Evolutionary conservation across 164 flowering plant species (phyloP).

Genomic region (Taxillus chinensis): DNA sequence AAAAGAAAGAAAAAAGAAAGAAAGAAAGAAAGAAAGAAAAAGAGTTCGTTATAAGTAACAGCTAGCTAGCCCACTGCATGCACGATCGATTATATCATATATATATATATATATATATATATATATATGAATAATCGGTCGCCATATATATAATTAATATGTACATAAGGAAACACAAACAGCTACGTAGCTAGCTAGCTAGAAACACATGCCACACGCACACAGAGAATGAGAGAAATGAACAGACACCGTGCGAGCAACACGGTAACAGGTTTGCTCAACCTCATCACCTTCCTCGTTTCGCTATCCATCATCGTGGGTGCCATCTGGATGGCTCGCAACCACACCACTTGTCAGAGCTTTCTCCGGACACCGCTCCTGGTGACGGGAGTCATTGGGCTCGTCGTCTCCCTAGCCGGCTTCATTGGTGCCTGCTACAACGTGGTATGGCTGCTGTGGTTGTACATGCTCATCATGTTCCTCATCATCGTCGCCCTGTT

Average conservation of each 20-base stretch:
- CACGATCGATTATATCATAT: too few species aligned
- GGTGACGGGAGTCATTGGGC: slow-evolving; percentile 59
- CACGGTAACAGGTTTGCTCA: slow-evolving; percentile 78
- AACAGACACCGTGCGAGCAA: slow-evolving; percentile 59
- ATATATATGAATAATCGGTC: too few species aligned
- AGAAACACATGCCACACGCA: too few species aligned
- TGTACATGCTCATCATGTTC: slow-evolving; percentile 68
- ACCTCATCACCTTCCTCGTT: slow-evolving; percentile 75
- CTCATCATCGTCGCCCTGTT: slow-evolving; percentile 51
- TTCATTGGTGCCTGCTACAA: slow-evolving; percentile 90
- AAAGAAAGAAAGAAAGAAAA: too few species aligned
- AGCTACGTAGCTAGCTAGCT: too few species aligned
- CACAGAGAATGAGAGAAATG: neutral
- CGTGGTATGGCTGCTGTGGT: slow-evolving; percentile 84
- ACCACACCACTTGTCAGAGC: slow-evolving; percentile 60
- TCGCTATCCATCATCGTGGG: slow-evolving; percentile 90
- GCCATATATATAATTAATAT: too few species aligned
- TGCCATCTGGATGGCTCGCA: slow-evolving; percentile 76
- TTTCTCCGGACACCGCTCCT: slow-evolving; percentile 89
- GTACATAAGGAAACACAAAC: too few species aligned
- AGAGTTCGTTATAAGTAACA: too few species aligned
- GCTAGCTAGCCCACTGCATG: too few species aligned
- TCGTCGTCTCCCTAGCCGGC: slow-evolving; percentile 73
- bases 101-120: too few species aligned
- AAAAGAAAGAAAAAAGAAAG: too few species aligned